phyloP scores from a whole-genome alignment of 768 basidiomycete genomes.

The Astraeus odoratus region DNA sequence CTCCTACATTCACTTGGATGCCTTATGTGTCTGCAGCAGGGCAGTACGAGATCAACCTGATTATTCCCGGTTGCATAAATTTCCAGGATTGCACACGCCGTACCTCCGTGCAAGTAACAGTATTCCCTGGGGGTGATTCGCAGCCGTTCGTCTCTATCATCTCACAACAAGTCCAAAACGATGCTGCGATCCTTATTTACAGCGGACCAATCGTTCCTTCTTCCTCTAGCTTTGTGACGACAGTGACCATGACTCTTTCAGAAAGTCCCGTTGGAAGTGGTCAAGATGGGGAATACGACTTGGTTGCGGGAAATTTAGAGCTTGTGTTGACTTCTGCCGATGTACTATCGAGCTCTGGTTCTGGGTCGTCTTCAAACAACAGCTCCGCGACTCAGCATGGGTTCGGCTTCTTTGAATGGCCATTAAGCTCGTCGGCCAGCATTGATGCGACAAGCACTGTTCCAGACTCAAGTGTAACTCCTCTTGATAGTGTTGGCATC shows the following conservation, averaged over 20 bases:
- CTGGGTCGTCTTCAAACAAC: constrained; percentile 23
- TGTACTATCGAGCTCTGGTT: constrained; percentile 29
- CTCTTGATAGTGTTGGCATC: constrained; percentile 56
- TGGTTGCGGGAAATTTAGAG: constrained; percentile 86
- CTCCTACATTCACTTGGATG: constrained; percentile 83
- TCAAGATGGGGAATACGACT: constrained; percentile 59
- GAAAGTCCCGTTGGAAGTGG: constrained; percentile 56
- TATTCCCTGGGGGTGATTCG: constrained; percentile 69
- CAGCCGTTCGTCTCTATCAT: constrained; percentile 63
- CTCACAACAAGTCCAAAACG: constrained; percentile 62
- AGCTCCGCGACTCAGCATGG: constrained; percentile 36
- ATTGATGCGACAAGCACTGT: constrained; percentile 57
- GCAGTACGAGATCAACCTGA: constrained; percentile 74
- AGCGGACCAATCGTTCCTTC: constrained; percentile 77
- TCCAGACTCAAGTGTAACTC: constrained; percentile 64
- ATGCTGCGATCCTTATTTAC: constrained; percentile 63
- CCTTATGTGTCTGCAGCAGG: constrained; percentile 91
- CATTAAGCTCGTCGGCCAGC: constrained; percentile 36
- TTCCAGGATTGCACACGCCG: constrained; percentile 76
- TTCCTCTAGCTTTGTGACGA: constrained; percentile 61
- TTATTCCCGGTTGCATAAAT: constrained; percentile 80
- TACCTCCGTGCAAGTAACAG: constrained; percentile 75
- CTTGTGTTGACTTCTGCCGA: constrained; percentile 63
- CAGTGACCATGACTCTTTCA: constrained; percentile 70
- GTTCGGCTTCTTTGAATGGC: constrained; percentile 92